Evolutionary conservation across 2,329 filamentous ascomycete genomes (phyloP), one percentile per base, ranked within the genome.

Genomic region (Blastomyces gilchristii): DNA sequence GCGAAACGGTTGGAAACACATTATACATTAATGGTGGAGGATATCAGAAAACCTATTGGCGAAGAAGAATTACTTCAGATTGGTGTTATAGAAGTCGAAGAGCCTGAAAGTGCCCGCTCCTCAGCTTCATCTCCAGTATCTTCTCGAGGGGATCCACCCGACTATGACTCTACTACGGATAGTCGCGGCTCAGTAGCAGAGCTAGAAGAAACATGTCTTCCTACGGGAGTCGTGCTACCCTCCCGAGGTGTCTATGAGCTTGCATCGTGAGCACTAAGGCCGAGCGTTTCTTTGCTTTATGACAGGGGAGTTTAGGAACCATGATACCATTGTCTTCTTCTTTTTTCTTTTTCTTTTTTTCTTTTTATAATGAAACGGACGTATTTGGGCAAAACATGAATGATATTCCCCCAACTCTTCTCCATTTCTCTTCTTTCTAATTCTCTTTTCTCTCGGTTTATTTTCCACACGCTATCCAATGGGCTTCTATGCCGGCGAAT

Each of bases 1-100:
- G 56, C 57, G 18, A 65, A 64, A 57, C 60, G 54, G 49, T 41
- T 63, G 22, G 57, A 61, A 28, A 63, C 41, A 41, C 60, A 63
- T 45, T 65, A 62, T 61, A 50, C 63, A 9, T 31, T 64, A 34
- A 47, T 64, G 39, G 56, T 62, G 34, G 62, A 64, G 53, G 49
- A 56, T 58, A 50, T 63, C 31, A 56, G 56, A n/a, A 58, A 50
- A 31, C 54, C 62, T 12, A 50, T 54, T n/a, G 41, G 47, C 50
- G 16, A 45, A 31, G 43, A 25, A 61, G 45, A 61, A 28, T 5
- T 52, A 45, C 62, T 53, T 34, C 22, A 61, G 25, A 18, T 59
- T 49, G 57, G 57, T 6, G 39, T 59, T n/a, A 41, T 59, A 47
- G 28, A 59, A 25, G 47, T 59, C 37, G 57, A 49, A 28, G 22